Evolutionary conservation across 176 grass and related monocot species (phyloP), one percentile per base, ranked within the genome.

Genomic region (Canna indica): DNA sequence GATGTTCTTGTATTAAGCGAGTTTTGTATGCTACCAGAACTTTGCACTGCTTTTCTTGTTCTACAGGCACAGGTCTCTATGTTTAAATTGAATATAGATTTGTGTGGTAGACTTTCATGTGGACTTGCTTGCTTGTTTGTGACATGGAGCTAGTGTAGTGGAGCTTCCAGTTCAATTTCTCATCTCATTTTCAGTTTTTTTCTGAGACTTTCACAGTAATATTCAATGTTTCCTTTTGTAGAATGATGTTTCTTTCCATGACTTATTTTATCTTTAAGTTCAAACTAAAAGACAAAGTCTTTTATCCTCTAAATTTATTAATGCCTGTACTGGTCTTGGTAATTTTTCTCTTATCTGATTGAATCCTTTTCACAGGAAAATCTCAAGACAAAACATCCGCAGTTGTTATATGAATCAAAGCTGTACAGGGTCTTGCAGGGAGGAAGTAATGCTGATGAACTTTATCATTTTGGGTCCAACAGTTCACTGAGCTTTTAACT

Each of bases 361-460:
- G n/a, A n/a, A n/a, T 32, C 15, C 34, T 78, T n/a, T 76, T 81
- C 47, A 32, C 77, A 96, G 93, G 92, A 96, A 89, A 96, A 86
- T 66, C 86, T 96, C 70, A 96, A 91, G 79, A 96, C 93, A 81
- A 96, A 96, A 75, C 93, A 96, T 85, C 93, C 93, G 61, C 93
- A 96, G 63, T 63, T 96, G 77, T 82, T 91, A 35, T 91, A 96
- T n/a, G 93, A 96, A 81, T 96, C 93, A 52, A 96, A 91, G 77
- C 88, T 96, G 12, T 96, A 96, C 80, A 78, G 79, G 82, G 91
- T 91, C 68, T 50, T 96, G 18, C 93, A 91, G 81, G 93, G 88
- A 86, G 93, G 88, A 91, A 96, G 93, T 96, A 96, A 68, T 75
- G 64, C 81, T n/a, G n/a, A n/a, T n/a, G 30, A 59, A 69, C 60